A percentile compares a stretch with the other conserved stretches of the same genome.
phyloP scores from a whole-genome alignment of 257 asterid species.

The Capsicum pubescens region DNA sequence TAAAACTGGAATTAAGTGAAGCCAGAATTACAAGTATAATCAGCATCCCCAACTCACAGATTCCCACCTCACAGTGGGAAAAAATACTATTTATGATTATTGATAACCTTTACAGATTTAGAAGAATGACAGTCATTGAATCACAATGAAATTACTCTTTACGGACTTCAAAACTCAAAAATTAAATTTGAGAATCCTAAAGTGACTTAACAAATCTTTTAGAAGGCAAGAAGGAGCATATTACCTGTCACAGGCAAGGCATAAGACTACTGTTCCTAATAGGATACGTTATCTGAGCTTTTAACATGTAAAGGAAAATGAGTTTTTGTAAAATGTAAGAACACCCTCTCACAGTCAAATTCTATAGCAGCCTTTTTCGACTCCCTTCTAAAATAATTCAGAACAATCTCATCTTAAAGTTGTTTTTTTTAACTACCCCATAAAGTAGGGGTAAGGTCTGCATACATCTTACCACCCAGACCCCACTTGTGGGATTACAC shows the following conservation, averaged over 20 bases:
- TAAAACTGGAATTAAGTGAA: slow-evolving; percentile 25
- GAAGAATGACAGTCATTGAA: background rate
- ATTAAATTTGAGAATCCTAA: background rate
- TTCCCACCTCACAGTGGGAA: background rate
- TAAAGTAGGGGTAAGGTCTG: too few relatives aligned
- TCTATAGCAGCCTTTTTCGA: background rate
- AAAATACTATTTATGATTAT: background rate
- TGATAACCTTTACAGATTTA: background rate
- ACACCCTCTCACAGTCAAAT: background rate
- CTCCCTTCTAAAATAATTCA: background rate
- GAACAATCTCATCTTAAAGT: background rate
- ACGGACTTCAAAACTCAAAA: background rate
- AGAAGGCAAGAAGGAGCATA: background rate
- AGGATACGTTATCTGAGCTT: background rate
- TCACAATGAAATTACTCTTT: background rate
- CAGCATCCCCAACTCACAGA: slow-evolving; percentile 24
- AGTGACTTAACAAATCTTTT: background rate
- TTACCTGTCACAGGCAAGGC: background rate
- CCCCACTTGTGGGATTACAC: too few relatives aligned
- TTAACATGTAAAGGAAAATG: background rate
- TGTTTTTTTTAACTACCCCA: background rate
- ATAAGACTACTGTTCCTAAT: background rate
- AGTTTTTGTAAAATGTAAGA: background rate
- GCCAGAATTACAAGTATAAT: background rate
- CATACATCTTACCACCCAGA: too few relatives aligned